Base-by-base conservation (phyloP, 441 rosid genomes). In the Erysimum pusillum region DNA sequence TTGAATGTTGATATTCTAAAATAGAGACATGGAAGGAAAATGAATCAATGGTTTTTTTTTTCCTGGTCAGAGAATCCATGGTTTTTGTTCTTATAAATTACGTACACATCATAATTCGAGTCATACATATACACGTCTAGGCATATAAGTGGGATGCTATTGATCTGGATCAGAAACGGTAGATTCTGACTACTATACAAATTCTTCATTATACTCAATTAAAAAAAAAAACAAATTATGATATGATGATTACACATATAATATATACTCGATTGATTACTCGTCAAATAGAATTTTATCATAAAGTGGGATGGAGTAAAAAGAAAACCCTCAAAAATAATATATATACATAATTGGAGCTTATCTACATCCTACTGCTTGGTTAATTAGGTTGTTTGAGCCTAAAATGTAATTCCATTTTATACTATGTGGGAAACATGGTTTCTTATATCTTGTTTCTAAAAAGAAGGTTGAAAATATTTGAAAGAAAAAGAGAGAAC, bases 181-280 rank as follows among this genome's bases (percentile, higher is more conserved):
- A 48, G 38, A 52, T 35, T 35, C 54, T 20, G 36, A 60, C 38
- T 22, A n/a, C 9, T 71, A 36, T 10, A 7, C 36, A 31, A 31
- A 44, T 35, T 22, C 1, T 22, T 22, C 25, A 25, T 25, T 25
- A 25, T 25, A 25, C 3, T 25, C 28, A 25, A 2, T 1, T 25
- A n/a, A n/a, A n/a, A 25, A 25, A 25, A 25, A 25, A n/a, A 44
- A 34, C 7, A 34, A 34, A 41, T 41, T 41, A 9, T 66, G 4
- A 13, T 56, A 41, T 41, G 63, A 73, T 63, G 63, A 63, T 45
- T 52, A 63, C 45, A 13, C 17, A 58, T 10, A 20, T 25, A 51
- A 58, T 10, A 20, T 7, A 1, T n/a, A 9, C 18, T 61, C 18
- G 14, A 11, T 22, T 22, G 36, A 13, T 13, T 14, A 39, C 49